Conservation (phyloP, 768 basidiomycete genomes). For the Tubosaeta sp. region DNA sequence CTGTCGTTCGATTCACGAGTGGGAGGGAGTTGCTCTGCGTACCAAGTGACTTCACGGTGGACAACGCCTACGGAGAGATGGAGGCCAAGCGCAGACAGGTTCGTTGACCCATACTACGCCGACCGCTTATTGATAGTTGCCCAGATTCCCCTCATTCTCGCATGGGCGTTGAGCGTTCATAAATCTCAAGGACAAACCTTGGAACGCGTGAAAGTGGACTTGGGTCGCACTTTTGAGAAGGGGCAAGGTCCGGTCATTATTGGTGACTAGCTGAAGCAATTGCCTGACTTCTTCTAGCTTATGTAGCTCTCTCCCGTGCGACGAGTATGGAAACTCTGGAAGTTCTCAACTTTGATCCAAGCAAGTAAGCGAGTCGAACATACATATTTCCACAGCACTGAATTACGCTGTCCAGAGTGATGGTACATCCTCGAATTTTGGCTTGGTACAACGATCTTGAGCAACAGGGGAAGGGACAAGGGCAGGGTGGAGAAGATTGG, state of each 20-base stretch:
- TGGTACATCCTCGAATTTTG: slow-evolving; percentile 60
- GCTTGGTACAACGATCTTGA: slow-evolving; percentile 46
- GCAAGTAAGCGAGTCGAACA: slow-evolving; percentile 41
- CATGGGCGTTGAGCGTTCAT: slow-evolving; percentile 86
- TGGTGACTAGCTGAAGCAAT: background rate
- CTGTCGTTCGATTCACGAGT: slow-evolving; percentile 55
- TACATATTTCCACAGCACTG: background rate
- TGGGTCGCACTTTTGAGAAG: slow-evolving; percentile 72
- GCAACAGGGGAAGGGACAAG: slow-evolving; percentile 10
- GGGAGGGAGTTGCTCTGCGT: slow-evolving; percentile 44
- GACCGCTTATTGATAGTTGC: slow-evolving; percentile 16
- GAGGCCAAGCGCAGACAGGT: slow-evolving; percentile 64
- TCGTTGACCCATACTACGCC: slow-evolving; percentile 1
- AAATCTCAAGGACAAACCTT: slow-evolving; percentile 91
- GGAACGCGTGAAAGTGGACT: slow-evolving; percentile 76
- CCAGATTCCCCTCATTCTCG: slow-evolving; percentile 60
- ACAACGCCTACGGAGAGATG: slow-evolving; percentile 52
- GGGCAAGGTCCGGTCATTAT: slow-evolving; percentile 54
- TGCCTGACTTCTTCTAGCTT: slow-evolving; percentile 37
- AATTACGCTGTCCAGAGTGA: slow-evolving; percentile 41
- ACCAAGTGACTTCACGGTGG: slow-evolving; percentile 59
- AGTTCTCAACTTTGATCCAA: slow-evolving; percentile 57
- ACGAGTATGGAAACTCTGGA: slow-evolving; percentile 62
- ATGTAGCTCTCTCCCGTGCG: slow-evolving; percentile 71
- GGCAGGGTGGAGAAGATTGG: slow-evolving; percentile 17